Evolutionary conservation across 441 rosid genomes (phyloP), one percentile per base, ranked within the genome.

Genomic region (Aquilaria agallochum): DNA sequence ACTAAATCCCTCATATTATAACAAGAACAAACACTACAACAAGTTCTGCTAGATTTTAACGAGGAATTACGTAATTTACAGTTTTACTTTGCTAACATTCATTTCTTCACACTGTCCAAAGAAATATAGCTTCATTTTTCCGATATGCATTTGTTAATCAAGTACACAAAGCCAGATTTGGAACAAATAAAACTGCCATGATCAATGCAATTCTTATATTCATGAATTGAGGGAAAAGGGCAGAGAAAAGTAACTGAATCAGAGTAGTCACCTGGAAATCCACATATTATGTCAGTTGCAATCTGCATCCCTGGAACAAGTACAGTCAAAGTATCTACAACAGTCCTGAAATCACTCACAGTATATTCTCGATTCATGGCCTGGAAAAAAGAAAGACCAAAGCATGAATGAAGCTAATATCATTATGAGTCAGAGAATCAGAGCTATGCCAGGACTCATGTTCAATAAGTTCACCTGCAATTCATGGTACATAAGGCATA

Each of bases 271-370:
- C 97, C 96, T 59, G 99, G 99, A 69, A 94, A 94, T 68, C 99
- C 97, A 58, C 96, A 91, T 61, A 87, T 94, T 72, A 94, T 83
- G 73, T 91, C 97, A 34, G 99, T 94, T 56, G 96, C 99, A 76
- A 94, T 87, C 82, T 94, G 97, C 90, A 91, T 87, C 59, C 89
- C 96, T 0, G 96, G 96, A 66, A 91, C 99, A 71, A 87, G 95
- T 69, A 86, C 87, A 51, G 78, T 86, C 74, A 94, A 80, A 62
- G 96, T 94, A 68, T 94, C 96, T 50, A 86, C 96, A 78, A 91
- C 96, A 34, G 88, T 84, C 78, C 86, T 86, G 78, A 94, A 94
- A 49, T 87, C 89, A 20, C 77, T 55, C 65, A 81, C 72, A 34
- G 86, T 89, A 74, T 94, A 94, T 74, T 94, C 97, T 70, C 97